Base-by-base conservation (phyloP, 345 rosid species). In the Capsella bursapastoris region DNA sequence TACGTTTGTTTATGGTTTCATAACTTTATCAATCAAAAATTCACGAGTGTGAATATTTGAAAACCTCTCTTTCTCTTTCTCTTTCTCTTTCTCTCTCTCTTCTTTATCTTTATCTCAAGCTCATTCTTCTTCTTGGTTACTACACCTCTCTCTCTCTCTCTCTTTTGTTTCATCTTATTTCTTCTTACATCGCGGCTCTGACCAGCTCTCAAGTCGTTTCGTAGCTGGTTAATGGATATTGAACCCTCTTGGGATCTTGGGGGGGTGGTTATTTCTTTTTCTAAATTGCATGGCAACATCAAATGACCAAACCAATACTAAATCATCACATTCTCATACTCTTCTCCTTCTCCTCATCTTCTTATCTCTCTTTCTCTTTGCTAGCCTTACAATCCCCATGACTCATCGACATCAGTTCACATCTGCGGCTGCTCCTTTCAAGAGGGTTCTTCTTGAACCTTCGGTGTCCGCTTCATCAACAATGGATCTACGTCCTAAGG, bases 181-280 rank as follows among this genome's bases (percentile, higher is more conserved):
- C 12, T 32, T 64, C 64, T 63, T 29, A 64, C 49, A 63, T 41
- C 41, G 48, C 32, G 72, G 80, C 72, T 71, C 76, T 64, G 56
- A 70, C 73, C 79, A 70, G 83, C 80, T 80, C 71, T 75, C 84
- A 82, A 68, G 74, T 68, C 58, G 78, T 86, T 22, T 86, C 84
- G 96, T 91, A 35, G 71, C 87, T 88, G 92, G 98, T 89, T 93
- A 80, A 93, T 94, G 96, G 98, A 91, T 94, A 89, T 90, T 88
- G 96, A 88, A 84, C 90, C 95, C 93, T 86, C 90, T 82, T 87
- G 94, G 93, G 83, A 82, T 83, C 83, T 85, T 82, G 91, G 94
- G 94, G 79, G 97, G 95, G 89, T 83, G 92, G 89, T 82, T 86
- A 62, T 45, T 83, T 88, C 80, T 77, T 79, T 70, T 78, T 63